Conservation (phyloP, 345 rosid genomes). For the Euphorbia peplus region DNA sequence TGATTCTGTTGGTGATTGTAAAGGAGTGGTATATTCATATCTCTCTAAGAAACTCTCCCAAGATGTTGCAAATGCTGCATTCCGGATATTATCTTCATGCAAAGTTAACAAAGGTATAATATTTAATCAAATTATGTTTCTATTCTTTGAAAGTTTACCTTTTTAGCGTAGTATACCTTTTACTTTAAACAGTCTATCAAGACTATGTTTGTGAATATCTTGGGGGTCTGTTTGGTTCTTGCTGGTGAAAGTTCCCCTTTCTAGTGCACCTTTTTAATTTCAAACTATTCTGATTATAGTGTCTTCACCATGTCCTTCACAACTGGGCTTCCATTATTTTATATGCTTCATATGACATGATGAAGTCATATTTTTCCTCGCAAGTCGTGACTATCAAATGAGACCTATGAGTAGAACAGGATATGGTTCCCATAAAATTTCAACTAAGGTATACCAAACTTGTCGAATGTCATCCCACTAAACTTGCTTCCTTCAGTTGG, state of each 20-base stretch:
- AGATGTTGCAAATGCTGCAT: slow-evolving; percentile 63
- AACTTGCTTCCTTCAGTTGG: not conserved
- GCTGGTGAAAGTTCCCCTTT: not conserved
- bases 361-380: not conserved
- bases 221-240: not conserved
- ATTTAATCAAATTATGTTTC: slow-evolving; percentile 4
- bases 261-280: too few relatives aligned
- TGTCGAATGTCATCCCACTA: not conserved
- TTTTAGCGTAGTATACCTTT: not conserved
- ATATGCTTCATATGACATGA: not conserved
- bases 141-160: not conserved
- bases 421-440: not conserved
- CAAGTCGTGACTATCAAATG: not conserved
- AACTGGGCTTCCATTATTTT: not conserved
- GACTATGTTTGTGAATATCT: not conserved
- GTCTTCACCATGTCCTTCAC: not conserved
- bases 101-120: slow-evolving; percentile 82
- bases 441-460: not conserved
- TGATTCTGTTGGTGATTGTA: slow-evolving; percentile 65
- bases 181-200: not conserved
- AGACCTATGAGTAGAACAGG: not conserved
- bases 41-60: slow-evolving; percentile 66
- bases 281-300: not conserved
- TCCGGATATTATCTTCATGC: slow-evolving; percentile 80
- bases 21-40: slow-evolving; percentile 77